Conservation (phyloP, 1,139 yeast species). For the Hemisphaericaspora subhashii region DNA sequence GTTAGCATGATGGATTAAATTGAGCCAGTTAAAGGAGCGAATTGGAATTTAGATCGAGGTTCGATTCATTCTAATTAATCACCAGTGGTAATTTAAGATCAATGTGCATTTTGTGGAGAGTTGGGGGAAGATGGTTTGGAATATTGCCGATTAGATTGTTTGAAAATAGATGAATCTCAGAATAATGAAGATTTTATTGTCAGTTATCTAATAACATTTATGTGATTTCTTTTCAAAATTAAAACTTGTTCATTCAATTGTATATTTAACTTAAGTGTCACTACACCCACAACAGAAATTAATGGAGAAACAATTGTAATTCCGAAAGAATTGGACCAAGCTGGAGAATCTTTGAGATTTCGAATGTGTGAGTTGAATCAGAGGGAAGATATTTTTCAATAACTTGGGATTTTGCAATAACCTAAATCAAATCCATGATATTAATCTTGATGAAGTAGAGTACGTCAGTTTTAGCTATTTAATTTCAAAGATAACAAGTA, state of each 20-base stretch:
- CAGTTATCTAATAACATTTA: conserved; percentile 66
- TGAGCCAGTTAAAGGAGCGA: conserved; percentile 85
- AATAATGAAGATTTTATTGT: conserved; percentile 30
- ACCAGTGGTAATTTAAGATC: conserved; percentile 72
- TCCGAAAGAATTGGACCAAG: conserved; percentile 16
- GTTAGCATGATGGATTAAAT: conserved; percentile 76
- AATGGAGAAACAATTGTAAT: conserved; percentile 11
- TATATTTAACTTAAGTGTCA: conserved; percentile 37
- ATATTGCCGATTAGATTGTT: conserved; percentile 73
- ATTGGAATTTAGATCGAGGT: conserved; percentile 54
- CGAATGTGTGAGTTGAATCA: conserved; percentile 29
- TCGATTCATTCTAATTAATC: conserved; percentile 15
- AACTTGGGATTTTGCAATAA: conserved; percentile 70
- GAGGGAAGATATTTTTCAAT: conserved; percentile 72
- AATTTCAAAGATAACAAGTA: conserved; percentile 9
- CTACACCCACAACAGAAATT: conserved; percentile 5
- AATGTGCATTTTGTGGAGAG: conserved; percentile 87
- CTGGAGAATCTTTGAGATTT: conserved; percentile 27
- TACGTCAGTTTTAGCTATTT: conserved; percentile 22
- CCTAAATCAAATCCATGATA: conserved; percentile 29
- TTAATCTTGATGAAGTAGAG: conserved; percentile 30
- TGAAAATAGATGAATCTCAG: conserved; percentile 43
- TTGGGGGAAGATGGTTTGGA: conserved; percentile 65
- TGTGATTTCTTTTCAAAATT: conserved; percentile 78
- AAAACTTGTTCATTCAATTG: conserved; percentile 58